Percentiles rank a stretch among this genome's conserved stretches.
These are phyloP conservation scores for Amanita polypyramis DNA, from an alignment of 768 basidiomycete species.

Conservation along the genomic window DNA sequence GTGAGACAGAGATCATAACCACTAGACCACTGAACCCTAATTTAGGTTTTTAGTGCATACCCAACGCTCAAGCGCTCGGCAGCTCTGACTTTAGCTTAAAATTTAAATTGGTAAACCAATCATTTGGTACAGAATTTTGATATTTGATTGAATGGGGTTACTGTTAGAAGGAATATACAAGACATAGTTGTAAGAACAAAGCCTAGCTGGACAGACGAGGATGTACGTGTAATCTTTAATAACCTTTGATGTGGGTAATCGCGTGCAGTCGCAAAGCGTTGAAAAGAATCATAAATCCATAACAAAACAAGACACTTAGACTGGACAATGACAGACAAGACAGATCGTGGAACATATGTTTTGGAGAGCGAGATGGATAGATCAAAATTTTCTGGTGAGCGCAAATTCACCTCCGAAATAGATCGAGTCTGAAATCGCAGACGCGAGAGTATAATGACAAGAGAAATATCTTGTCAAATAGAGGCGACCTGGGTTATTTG, in stretches of 20 bases:
- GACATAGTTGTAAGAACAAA: neutral
- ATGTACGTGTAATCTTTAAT: slow-evolving; percentile 1
- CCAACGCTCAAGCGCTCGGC: no score
- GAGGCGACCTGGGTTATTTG: neutral
- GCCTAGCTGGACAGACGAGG: neutral
- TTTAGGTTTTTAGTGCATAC: no score
- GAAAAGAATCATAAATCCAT: slow-evolving; percentile 3
- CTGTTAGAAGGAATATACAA: no score
- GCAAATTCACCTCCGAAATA: slow-evolving; percentile 1
- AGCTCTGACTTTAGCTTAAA: no score
- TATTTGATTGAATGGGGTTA: neutral
- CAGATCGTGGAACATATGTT: slow-evolving; percentile 1
- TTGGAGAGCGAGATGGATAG: slow-evolving; percentile 4
- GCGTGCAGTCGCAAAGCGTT: slow-evolving; percentile 7
- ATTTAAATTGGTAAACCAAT: no score
- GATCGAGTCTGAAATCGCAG: slow-evolving; percentile 7
- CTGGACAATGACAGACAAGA: slow-evolving; percentile 8
- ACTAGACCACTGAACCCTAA: slow-evolving; percentile 14
- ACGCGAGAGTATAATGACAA: slow-evolving; percentile 6
- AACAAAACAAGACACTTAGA: slow-evolving; percentile 9
- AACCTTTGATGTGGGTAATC: slow-evolving; percentile 8
- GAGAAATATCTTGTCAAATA: slow-evolving; percentile 2
- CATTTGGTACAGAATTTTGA: neutral
- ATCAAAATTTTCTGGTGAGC: neutral
- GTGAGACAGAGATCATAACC: slow-evolving; percentile 17